Evolutionary conservation across 1,284 basidiomycete species (phyloP).

Genomic region (Entoloma clypeatum): DNA sequence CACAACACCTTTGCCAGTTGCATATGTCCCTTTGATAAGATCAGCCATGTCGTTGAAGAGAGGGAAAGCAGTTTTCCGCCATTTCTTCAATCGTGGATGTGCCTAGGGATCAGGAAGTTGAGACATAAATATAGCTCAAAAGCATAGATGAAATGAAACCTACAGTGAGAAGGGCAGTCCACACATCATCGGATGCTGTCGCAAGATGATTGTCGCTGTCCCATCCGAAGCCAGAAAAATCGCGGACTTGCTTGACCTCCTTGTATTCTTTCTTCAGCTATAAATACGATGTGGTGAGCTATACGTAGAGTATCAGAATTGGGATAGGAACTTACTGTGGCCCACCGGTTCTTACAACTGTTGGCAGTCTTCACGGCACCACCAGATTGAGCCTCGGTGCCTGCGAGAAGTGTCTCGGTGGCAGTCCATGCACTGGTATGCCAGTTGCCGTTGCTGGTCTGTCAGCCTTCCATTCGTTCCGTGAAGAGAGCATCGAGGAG

Average conservation of each 20-base stretch:
- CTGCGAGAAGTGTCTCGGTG: conserved; percentile 1
- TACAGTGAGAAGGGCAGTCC: conserved; percentile 23
- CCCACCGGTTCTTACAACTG: conserved; percentile 11
- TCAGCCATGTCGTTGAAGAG: conserved; percentile 24
- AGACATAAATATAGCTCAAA: too few species aligned
- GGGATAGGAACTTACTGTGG: conserved; percentile 11
- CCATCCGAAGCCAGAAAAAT: conserved; percentile 33
- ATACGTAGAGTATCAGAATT: neutral
- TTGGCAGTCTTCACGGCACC: conserved; percentile 1
- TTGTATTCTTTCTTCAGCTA: conserved; percentile 29
- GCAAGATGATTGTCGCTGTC: conserved; percentile 24
- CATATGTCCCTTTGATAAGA: conserved; percentile 26
- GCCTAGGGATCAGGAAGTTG: conserved; percentile 15
- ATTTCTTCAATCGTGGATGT: conserved; percentile 21
- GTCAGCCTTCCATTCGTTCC: conserved; percentile 13
- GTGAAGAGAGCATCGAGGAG: conserved; percentile 14
- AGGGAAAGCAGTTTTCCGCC: conserved; percentile 26
- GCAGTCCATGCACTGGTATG: conserved; percentile 6
- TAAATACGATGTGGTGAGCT: neutral
- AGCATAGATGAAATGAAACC: conserved; percentile 8
- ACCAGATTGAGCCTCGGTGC: neutral
- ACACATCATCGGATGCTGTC: conserved; percentile 26
- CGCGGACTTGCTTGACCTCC: conserved; percentile 21
- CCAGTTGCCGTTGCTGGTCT: conserved; percentile 20
- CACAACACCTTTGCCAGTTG: conserved; percentile 25